Conservation (phyloP, 441 rosid species). For the Gossypium schwendimanii region DNA sequence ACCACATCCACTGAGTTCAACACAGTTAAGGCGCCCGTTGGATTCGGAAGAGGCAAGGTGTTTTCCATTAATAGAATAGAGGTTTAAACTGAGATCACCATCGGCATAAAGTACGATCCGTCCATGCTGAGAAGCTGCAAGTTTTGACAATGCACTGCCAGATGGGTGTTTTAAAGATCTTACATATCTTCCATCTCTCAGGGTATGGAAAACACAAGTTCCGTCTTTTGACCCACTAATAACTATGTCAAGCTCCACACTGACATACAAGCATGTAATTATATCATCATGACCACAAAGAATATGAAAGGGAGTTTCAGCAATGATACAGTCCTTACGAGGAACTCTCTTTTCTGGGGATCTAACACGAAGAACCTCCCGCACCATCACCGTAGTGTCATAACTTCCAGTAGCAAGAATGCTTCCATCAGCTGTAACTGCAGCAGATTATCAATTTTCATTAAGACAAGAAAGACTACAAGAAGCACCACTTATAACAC, state of each 20-base stretch:
- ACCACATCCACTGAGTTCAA: conserved; percentile 82
- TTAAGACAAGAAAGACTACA: conserved; percentile 8
- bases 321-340: conserved; percentile 65
- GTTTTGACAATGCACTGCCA: conserved; percentile 77
- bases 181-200: conserved; percentile 84
- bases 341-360: conserved; percentile 59
- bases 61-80: conserved; percentile 92
- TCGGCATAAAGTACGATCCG: conserved; percentile 74
- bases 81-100: conserved; percentile 84
- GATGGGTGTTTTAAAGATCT: conserved; percentile 88
- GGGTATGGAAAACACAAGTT: conserved; percentile 85
- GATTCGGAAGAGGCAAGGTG: conserved; percentile 87
- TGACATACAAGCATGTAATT: conserved; percentile 78
- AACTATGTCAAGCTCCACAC: conserved; percentile 89
- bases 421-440: conserved; percentile 82
- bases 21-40: conserved; percentile 84
- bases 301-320: conserved; percentile 87
- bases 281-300: conserved; percentile 94
- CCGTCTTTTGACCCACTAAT: conserved; percentile 99
- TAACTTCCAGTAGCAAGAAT: conserved; percentile 96
- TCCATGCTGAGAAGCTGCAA: conserved; percentile 82
- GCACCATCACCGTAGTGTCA: conserved; percentile 97
- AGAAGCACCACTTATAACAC: not conserved
- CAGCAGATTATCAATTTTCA: conserved; percentile 26
- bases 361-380: conserved; percentile 64